A percentile compares a stretch with the other conserved stretches of the same genome.
These are phyloP conservation scores for Casuarina glauca DNA, from an alignment of 306 rosid species.

Conservation along the genomic window DNA sequence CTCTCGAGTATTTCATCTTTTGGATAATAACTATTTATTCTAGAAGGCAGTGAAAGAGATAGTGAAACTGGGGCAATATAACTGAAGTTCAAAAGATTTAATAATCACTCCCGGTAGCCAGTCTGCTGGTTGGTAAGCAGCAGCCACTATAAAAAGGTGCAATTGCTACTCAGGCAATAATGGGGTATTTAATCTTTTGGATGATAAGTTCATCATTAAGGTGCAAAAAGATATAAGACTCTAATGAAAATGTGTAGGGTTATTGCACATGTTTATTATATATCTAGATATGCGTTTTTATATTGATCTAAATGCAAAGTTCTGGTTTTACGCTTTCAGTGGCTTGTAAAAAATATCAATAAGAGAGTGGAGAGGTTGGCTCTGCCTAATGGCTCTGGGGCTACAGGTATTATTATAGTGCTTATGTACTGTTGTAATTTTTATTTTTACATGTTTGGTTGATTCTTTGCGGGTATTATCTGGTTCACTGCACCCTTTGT, in stretches of 20 bases:
- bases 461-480: constrained; percentile 10
- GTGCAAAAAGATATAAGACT: neutral
- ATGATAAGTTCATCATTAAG: neutral
- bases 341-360: constrained; percentile 70
- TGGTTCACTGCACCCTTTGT: constrained; percentile 22
- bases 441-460: constrained; percentile 23
- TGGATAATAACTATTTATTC: no score
- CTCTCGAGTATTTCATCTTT: neutral
- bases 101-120: no score
- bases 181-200: neutral
- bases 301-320: constrained; percentile 23
- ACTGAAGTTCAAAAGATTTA: no score
- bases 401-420: constrained; percentile 47
- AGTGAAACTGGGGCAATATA: no score
- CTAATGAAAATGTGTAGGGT: neutral
- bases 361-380: constrained; percentile 55
- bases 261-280: neutral
- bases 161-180: neutral
- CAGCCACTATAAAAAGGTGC: neutral
- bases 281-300: constrained; percentile 17
- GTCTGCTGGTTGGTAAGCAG: no score
- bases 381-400: constrained; percentile 47
- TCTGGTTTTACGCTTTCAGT: constrained; percentile 48
- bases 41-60: no score
- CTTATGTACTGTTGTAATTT: constrained; percentile 7